phyloP scores from a whole-genome alignment of 805 yeast species.

The Metschnikowia henanensis region DNA sequence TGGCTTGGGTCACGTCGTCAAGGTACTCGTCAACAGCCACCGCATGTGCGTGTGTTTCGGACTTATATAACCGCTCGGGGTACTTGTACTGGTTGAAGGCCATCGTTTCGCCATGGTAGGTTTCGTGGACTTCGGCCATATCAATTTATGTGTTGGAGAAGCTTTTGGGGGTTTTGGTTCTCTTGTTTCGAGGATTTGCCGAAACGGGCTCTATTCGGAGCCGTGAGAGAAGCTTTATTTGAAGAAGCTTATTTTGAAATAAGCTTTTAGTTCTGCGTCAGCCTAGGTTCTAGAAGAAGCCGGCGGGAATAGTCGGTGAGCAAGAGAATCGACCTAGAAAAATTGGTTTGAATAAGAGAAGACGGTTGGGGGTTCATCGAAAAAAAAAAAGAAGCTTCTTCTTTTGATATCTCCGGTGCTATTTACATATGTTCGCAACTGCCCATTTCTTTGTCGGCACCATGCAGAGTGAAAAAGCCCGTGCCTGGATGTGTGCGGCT shows the following conservation, averaged over 20 bases:
- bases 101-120: constrained; percentile 13
- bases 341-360: neutral
- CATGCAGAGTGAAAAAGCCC: constrained; percentile 7
- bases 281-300: too few relatives aligned
- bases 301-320: too few relatives aligned
- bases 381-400: neutral
- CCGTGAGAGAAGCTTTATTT: too few relatives aligned
- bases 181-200: too few relatives aligned
- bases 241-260: neutral
- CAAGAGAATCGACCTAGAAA: neutral
- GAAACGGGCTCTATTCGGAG: too few relatives aligned
- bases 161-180: too few relatives aligned
- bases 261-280: too few relatives aligned
- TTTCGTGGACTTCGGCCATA: constrained; percentile 1
- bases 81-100: constrained; percentile 43
- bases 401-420: neutral
- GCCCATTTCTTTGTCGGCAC: constrained; percentile 1
- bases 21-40: constrained; percentile 50
- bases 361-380: neutral
- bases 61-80: constrained; percentile 48
- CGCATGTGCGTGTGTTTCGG: constrained; percentile 50
- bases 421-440: neutral
- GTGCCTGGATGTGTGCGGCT: neutral
- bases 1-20: constrained; percentile 45
- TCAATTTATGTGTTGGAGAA: too few relatives aligned